Percentiles rank a stretch among this genome's conserved stretches.
phyloP scores from a whole-genome alignment of 1,284 basidiomycete species.

The Pseudozyma flocculosa region DNA sequence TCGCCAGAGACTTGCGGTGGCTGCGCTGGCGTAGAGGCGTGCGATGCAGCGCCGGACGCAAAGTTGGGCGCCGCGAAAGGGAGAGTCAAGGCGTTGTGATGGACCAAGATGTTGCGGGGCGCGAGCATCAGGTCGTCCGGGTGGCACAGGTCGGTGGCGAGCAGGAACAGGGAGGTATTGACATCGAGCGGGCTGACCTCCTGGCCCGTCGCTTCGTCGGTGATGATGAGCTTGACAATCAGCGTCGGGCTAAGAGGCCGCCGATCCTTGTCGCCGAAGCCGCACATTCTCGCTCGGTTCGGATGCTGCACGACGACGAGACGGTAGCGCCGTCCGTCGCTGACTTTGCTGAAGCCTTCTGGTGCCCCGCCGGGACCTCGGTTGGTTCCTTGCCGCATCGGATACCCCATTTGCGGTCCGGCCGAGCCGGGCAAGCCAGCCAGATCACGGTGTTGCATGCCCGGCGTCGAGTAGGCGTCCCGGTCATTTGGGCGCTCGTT shows the following conservation, averaged over 20 bases:
- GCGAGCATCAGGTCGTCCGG: conserved; percentile 42
- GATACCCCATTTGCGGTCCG: no score
- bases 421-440: no score
- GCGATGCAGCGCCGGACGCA: background rate
- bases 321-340: conserved; percentile 31
- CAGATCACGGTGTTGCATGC: no score
- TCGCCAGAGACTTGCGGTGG: background rate
- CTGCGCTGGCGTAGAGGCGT: background rate
- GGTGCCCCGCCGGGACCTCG: background rate
- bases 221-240: conserved; percentile 47
- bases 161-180: conserved; percentile 48
- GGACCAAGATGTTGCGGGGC: conserved; percentile 43
- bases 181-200: conserved; percentile 44
- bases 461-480: no score
- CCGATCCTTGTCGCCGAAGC: conserved; percentile 53
- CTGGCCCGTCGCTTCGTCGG: conserved; percentile 37
- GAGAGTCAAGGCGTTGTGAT: conserved; percentile 36
- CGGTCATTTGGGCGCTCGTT: no score
- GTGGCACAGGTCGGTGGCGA: conserved; percentile 49
- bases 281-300: conserved; percentile 47
- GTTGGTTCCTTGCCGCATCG: no score
- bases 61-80: conserved; percentile 10
- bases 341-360: conserved; percentile 16
- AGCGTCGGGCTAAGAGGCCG: conserved; percentile 49
- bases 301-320: conserved; percentile 49